These are phyloP conservation scores for Zhuliangozyma blackwelliae DNA, from an alignment of 1,139 yeast genomes.

Conservation along the genomic window DNA sequence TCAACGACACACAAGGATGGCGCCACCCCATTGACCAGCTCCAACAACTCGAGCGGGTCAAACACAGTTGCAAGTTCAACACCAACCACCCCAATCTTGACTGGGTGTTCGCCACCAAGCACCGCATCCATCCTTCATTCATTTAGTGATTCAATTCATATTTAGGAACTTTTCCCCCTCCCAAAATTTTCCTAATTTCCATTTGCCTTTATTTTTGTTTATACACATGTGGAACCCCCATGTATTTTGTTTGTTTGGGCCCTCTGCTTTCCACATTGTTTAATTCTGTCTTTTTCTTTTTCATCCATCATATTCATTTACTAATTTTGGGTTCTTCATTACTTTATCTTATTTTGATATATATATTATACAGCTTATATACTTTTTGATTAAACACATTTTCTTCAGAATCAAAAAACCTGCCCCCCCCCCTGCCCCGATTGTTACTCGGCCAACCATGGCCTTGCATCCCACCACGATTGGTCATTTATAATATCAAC, in stretches of 20 bases:
- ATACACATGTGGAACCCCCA: not conserved
- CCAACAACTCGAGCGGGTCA: conserved; percentile 3
- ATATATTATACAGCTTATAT: not conserved
- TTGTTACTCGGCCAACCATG: conserved; percentile 24
- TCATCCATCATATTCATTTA: not conserved
- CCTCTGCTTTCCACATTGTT: not conserved
- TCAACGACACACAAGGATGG: not conserved
- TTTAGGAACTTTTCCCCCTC: conserved; percentile 7
- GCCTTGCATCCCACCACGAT: conserved; percentile 50
- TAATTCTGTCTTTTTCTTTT: not conserved
- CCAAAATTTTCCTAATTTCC: no score
- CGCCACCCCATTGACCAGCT: conserved; percentile 1
- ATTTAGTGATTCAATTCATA: conserved; percentile 32
- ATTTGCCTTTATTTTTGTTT: not conserved
- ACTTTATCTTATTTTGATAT: no score
- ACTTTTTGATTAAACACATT: not conserved
- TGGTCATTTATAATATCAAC: conserved; percentile 53
- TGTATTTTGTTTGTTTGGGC: no score
- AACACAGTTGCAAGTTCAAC: conserved; percentile 1
- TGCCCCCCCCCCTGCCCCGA: not conserved
- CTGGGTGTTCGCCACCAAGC: conserved; percentile 6
- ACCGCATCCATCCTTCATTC: conserved; percentile 21
- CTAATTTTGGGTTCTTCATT: not conserved
- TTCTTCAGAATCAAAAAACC: not conserved
- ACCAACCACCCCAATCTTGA: conserved; percentile 4